Evolutionary conservation across 1,284 basidiomycete genomes (phyloP).

Genomic region (Coriolopsis trogii): DNA sequence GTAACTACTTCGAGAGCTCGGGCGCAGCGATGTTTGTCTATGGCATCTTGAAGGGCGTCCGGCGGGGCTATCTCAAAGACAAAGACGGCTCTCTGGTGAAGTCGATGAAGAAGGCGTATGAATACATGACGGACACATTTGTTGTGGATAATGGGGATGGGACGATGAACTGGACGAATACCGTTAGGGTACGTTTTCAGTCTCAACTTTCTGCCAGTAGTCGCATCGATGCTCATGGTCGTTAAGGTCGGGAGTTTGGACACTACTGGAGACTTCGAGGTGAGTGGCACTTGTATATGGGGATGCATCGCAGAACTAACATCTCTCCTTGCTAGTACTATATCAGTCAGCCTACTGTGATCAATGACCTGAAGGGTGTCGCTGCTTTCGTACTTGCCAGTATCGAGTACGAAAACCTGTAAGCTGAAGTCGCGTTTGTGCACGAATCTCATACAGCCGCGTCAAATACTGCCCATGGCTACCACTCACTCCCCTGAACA

Average conservation of each 20-base stretch:
- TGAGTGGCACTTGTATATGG: conserved; percentile 27
- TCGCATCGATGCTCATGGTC: neutral
- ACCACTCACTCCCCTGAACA: too few species aligned
- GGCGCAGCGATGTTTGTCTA: conserved; percentile 52
- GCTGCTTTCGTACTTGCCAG: conserved; percentile 52
- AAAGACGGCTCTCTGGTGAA: conserved; percentile 41
- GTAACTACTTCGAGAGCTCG: conserved; percentile 55
- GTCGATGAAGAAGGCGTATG: conserved; percentile 45
- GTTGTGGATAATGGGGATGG: conserved; percentile 42
- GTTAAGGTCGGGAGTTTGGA: conserved; percentile 45
- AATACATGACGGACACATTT: conserved; percentile 44
- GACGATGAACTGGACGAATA: conserved; percentile 47
- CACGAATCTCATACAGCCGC: too few species aligned
- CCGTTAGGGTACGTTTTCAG: conserved; percentile 40
- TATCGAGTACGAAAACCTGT: conserved; percentile 43
- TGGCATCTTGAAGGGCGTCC: conserved; percentile 45
- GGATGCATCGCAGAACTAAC: neutral
- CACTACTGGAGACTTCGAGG: conserved; percentile 42
- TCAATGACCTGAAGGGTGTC: conserved; percentile 51
- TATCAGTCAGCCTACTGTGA: conserved; percentile 38
- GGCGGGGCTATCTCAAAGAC: conserved; percentile 45
- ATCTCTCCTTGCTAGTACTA: conserved; percentile 41
- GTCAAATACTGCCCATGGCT: too few species aligned
- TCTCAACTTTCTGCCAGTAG: too few species aligned
- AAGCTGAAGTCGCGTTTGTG: too few species aligned